A percentile compares a stretch with the other conserved stretches of the same genome.
phyloP scores from a whole-genome alignment of 441 rosid genomes.

The Codiaeum variegatum region DNA sequence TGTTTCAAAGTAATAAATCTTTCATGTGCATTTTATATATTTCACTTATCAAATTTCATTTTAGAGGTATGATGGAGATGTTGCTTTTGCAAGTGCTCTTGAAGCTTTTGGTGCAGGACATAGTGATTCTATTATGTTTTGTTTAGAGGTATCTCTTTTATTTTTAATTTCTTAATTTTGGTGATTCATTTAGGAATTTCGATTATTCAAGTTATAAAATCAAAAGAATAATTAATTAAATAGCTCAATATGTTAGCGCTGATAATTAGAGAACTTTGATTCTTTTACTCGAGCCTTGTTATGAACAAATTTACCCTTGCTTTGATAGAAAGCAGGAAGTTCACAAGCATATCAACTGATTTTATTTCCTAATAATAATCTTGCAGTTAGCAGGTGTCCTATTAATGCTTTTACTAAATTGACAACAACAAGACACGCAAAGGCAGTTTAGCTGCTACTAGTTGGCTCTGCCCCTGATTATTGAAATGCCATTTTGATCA shows the following conservation, averaged over 20 bases:
- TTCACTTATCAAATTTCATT: slow-evolving; percentile 19
- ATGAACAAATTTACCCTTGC: slow-evolving; percentile 98
- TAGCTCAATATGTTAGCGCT: not conserved
- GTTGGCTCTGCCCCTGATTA: slow-evolving; percentile 49
- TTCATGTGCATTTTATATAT: slow-evolving; percentile 6
- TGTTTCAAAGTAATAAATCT: not conserved
- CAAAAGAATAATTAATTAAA: not conserved
- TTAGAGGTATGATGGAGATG: slow-evolving; percentile 87
- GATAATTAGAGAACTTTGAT: not conserved
- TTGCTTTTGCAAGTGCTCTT: slow-evolving; percentile 94
- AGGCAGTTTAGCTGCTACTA: slow-evolving; percentile 55
- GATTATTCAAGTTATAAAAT: not conserved
- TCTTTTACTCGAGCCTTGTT: slow-evolving; percentile 64
- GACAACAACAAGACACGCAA: slow-evolving; percentile 50
- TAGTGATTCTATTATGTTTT: slow-evolving; percentile 97
- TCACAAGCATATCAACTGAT: too few species aligned
- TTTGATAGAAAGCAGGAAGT: slow-evolving; percentile 88
- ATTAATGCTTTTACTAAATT: slow-evolving; percentile 32
- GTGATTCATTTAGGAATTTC: not conserved
- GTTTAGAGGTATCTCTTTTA: slow-evolving; percentile 69
- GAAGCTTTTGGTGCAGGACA: slow-evolving; percentile 98
- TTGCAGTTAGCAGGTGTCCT: slow-evolving; percentile 61
- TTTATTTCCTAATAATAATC: too few species aligned
- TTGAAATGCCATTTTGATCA: slow-evolving; percentile 42
- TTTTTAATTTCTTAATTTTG: too few species aligned